Base-by-base conservation (phyloP, 75 land plant species). In the Larix kaempferi region DNA sequence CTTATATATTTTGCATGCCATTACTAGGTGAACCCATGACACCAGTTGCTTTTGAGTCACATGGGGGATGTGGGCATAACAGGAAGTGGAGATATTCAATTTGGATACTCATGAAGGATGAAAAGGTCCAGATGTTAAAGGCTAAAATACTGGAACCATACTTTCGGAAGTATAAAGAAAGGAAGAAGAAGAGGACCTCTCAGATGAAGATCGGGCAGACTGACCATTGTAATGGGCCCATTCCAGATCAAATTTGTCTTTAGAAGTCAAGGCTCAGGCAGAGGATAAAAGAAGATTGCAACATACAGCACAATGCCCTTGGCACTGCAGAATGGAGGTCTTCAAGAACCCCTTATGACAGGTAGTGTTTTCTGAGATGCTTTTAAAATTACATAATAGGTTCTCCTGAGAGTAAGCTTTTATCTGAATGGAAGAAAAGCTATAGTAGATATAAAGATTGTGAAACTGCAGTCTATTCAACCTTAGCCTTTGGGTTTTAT, bases 51-150 rank as follows among this genome's bases (percentile, higher is more conserved):
- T 65, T 65, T 35, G 27, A 65, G 44, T 17, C 3, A 17, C 71
- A 65, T 65, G 71, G 17, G 33, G 71, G 71, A 6, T 39, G 35
- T 35, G 44, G 71, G 16, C 21, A 17, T 35, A 65, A 65, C 5
- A 35, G 71, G 71, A 65, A 65, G 71, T 65, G 71, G 71, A 65
- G 11, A 65, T 6, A 65, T 33, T 65, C 71, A 35, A 65, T 65
- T 39, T 65, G 71, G 71, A 35, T 65, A 16, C 39, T 4, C 35
- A 17, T 65, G 44, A 35, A 21, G 8, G 8, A 65, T 3, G 6
- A 62, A 62, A 62, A 17, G 71, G 39, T 65, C 7, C 71, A 65
- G 33, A 15, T 65, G 13, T 65, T 39, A 65, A 65, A 65, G 6
- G 71, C 17, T 17, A 39, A 65, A 65, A 17, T 17, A 65, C 39